Conservation (phyloP, 371 early-diverging fungal species). For the Zychaea mexicana region DNA sequence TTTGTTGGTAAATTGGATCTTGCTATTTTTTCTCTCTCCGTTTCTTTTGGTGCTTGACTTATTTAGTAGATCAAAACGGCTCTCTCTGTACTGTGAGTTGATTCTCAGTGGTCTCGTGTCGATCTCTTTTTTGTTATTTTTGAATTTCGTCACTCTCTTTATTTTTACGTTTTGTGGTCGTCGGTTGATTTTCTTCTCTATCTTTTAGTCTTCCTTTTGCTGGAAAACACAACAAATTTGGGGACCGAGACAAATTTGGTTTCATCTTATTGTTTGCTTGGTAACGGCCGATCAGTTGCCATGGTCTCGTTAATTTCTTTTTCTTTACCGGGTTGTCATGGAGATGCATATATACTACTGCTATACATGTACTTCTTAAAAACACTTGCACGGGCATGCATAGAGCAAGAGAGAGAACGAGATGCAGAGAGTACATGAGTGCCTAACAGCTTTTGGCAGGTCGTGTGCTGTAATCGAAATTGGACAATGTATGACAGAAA, state of each 20-base stretch:
- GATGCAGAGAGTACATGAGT: background rate
- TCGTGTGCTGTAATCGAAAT: background rate
- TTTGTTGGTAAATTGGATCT: background rate
- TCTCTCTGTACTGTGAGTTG: background rate
- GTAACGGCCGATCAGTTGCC: background rate
- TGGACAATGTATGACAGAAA: background rate
- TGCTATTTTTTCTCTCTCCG: slow-evolving; percentile 3
- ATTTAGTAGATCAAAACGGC: background rate
- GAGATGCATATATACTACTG: no score
- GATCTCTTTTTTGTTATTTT: background rate
- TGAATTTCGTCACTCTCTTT: background rate
- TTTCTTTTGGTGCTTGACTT: background rate
- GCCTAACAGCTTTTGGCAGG: slow-evolving; percentile 4
- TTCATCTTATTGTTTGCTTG: no score
- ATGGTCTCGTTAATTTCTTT: background rate
- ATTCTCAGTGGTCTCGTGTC: background rate
- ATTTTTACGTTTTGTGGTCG: no score
- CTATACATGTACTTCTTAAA: no score
- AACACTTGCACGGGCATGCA: no score
- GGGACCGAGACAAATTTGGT: no score
- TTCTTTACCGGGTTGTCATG: no score
- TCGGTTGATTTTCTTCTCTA: no score
- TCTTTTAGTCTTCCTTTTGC: no score
- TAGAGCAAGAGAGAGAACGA: no score
- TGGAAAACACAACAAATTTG: background rate